Evolutionary conservation across 345 rosid species (phyloP), one percentile per base, ranked within the genome.

Genomic region (Cardamine chenopodiifolia): DNA sequence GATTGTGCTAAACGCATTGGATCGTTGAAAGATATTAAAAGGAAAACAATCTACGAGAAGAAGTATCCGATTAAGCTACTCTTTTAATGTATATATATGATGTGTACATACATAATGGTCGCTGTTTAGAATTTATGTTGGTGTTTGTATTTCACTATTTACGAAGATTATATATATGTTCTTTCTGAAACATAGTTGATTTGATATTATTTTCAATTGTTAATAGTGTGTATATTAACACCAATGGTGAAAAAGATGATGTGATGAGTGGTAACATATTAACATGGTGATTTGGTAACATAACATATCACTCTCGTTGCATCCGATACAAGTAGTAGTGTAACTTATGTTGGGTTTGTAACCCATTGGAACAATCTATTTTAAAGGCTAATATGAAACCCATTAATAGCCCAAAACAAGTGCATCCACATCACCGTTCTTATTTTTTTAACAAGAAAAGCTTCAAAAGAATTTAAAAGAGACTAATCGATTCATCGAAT

Each of bases 1-100:
- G 92, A 82, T 92, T 31, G 75, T 90, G 78, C 81, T 83, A 12
- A 87, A 83, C 66, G 89, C 86, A 45, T 85, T 86, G 90, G 97
- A 92, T 70, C 88, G 88, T 74, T 90, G 85, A 89, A 76, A 79
- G 75, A 74, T 14, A 15, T 15, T 15, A 5, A 11, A 68, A 31
- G n/a, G 47, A 9, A 34, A 58, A 8, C 40, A 39, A 6, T 37
- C 8, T 42, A 42, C 31, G 31, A 34, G 14, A 59, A 65, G 20
- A 42, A 23, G 20, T 19, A 57, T 47, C 20, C 14, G 23, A 44
- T 44, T 6, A 62, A 15, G 19, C 40, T 26, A 19, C 7, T 49
- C 39, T 37, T 25, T 28, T 8, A 0, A 0, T 39, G 58, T 29
- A 25, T 58, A 32, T 45, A 19, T 40, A 15, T 23, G 14, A 8